phyloP scores from a whole-genome alignment of 108 stramenopile species.

The Skeletonema menzelii region DNA sequence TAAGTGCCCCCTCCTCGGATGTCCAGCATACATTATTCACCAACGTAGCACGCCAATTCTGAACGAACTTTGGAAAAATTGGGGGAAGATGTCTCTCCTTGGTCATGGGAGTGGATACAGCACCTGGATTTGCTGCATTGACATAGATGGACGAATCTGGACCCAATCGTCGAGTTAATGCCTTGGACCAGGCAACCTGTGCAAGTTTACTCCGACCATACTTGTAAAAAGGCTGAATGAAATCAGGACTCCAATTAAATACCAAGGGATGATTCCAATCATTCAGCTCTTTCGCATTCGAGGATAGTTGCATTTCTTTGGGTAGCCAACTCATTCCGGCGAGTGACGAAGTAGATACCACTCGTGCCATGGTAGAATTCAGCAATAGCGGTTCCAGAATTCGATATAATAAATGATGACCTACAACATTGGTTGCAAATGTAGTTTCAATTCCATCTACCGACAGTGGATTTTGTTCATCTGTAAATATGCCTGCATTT shows the following conservation, averaged over 20 bases:
- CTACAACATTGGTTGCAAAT: constrained; percentile 56
- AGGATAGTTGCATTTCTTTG: constrained; percentile 8
- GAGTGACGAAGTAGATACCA: constrained; percentile 55
- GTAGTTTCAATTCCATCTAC: constrained; percentile 53
- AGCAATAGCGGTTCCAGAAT: constrained; percentile 40
- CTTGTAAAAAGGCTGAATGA: background rate
- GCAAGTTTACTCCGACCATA: constrained; percentile 63
- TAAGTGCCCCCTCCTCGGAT: constrained; percentile 56
- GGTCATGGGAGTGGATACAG: constrained; percentile 28
- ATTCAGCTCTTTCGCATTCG: constrained; percentile 49
- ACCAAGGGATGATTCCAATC: constrained; percentile 7
- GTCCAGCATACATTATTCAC: constrained; percentile 41
- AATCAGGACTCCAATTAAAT: background rate
- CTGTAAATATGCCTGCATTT: constrained; percentile 52
- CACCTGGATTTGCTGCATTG: constrained; percentile 57
- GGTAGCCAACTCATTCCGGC: constrained; percentile 18
- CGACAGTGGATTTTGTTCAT: constrained; percentile 12
- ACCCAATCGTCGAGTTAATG: constrained; percentile 40
- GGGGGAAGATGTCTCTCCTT: background rate
- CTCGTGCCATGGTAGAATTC: constrained; percentile 30
- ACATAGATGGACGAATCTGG: constrained; percentile 42
- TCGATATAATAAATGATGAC: constrained; percentile 60
- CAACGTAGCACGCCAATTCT: constrained; percentile 8
- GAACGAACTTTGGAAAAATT: background rate
- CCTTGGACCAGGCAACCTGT: constrained; percentile 52